Base-by-base conservation (phyloP, 176 grass and related monocot genomes). In the Chrysopogon serrulatus region DNA sequence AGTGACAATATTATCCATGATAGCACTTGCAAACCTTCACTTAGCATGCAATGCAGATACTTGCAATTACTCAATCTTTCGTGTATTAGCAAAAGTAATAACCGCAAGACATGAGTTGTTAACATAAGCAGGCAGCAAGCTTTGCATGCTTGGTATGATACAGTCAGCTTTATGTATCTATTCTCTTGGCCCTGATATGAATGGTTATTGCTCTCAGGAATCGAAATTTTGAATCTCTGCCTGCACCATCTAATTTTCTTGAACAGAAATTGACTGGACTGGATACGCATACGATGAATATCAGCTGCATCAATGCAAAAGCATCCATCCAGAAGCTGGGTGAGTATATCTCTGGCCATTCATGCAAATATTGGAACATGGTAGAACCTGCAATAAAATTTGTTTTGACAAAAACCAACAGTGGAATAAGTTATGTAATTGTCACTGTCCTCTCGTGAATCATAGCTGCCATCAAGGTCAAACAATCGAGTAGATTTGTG, bases 1-100 rank as follows among this genome's bases (percentile, higher is more conserved):
- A 86, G 30, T 63, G 82, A 89, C 80, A 97, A 67, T 86, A 94
- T 44, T 82, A 83, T 64, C 92, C 92, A 94, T 61, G 95, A 97
- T 78, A 94, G 48, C 68, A 67, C 77, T 48, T 94, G 92, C 28
- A 87, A 45, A 79, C 61, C 61, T 79, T 94, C 95, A 75, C 77
- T 83, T 76, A 87, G 73, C 79, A 82, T 30, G 42, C 85, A 82
- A 27, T 67, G 17, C 36, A 40, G 70, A 74, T 89, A 86, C 40
- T 45, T 87, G 86, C 88, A 92, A 77, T 77, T 8, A 65, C 48
- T 71, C 81, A 28, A 39, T 28, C 61, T 76, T 76, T 56, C 73
- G 63, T 90, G 69, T 59, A 91, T 67, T 62, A 59, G 71, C n/a
- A 72, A 21, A 84, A 85, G 76, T 21, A 81, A 28, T 68, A 91